These are phyloP conservation scores for Phaeolepiota aurea DNA, from an alignment of 768 basidiomycete species.

Conservation along the genomic window DNA sequence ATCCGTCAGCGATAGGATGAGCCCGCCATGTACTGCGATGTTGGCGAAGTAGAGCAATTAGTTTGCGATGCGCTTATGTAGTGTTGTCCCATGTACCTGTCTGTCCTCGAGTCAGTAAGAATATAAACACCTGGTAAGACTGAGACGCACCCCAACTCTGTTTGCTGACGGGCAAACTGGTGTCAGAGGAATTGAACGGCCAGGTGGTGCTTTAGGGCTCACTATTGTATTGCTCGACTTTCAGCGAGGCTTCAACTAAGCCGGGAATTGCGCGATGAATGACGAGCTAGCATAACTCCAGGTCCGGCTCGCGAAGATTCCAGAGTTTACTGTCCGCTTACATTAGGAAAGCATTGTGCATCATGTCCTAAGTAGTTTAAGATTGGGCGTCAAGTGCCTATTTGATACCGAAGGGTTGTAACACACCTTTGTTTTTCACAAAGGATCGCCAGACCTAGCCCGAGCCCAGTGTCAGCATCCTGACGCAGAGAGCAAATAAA, in stretches of 20 bases:
- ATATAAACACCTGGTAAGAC: too few relatives aligned
- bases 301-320: background rate
- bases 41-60: slow-evolving; percentile 1
- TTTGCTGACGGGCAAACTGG: slow-evolving; percentile 45
- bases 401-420: background rate
- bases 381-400: background rate
- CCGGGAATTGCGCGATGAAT: slow-evolving; percentile 67
- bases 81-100: slow-evolving; percentile 31
- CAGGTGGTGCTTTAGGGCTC: too few relatives aligned
- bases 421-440: slow-evolving; percentile 59
- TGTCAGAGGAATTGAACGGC: slow-evolving; percentile 1
- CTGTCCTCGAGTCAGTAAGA: slow-evolving; percentile 12
- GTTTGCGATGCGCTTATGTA: background rate
- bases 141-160: slow-evolving; percentile 70
- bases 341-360: slow-evolving; percentile 71
- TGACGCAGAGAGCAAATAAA: background rate
- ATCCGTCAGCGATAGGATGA: slow-evolving; percentile 76
- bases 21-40: slow-evolving; percentile 64
- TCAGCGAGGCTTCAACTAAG: slow-evolving; percentile 57
- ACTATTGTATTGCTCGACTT: slow-evolving; percentile 73
- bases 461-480: background rate
- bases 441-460: slow-evolving; percentile 83
- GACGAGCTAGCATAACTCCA: slow-evolving; percentile 34
- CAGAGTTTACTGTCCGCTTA: slow-evolving; percentile 24
- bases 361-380: slow-evolving; percentile 56